These are phyloP conservation scores for Cryphonectria radicalis DNA, from an alignment of 2,329 filamentous ascomycete species.

Conservation along the genomic window DNA sequence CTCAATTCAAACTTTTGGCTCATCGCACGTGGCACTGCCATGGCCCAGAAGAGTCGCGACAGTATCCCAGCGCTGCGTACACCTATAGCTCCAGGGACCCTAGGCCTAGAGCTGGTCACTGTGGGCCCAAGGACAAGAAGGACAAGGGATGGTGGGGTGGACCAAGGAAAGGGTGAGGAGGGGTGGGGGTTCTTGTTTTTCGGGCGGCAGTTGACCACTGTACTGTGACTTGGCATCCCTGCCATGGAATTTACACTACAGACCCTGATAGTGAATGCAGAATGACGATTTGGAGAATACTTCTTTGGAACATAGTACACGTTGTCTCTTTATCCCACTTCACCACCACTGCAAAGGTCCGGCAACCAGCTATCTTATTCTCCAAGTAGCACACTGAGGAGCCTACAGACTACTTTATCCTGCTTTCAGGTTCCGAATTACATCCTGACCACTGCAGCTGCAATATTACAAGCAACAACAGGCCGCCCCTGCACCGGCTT, in stretches of 20 bases:
- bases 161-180: neutral
- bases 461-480: neutral
- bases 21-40: constrained; percentile 10
- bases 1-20: neutral
- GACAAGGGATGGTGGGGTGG: neutral
- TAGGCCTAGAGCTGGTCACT: neutral
- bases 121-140: neutral
- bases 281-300: neutral
- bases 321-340: neutral
- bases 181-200: too few relatives aligned
- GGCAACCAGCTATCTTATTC: neutral
- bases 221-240: neutral
- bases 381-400: neutral
- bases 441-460: neutral
- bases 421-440: neutral
- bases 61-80: neutral
- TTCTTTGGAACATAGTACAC: neutral
- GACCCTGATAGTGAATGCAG: neutral
- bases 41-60: neutral
- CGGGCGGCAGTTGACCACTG: neutral
- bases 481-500: neutral
- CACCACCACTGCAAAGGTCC: neutral
- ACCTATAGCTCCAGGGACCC: neutral
- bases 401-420: neutral
- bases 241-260: neutral